Evolutionary conservation across 2,329 filamentous ascomycete genomes (phyloP).

Genomic region (Ophiostoma himal-ulmi): DNA sequence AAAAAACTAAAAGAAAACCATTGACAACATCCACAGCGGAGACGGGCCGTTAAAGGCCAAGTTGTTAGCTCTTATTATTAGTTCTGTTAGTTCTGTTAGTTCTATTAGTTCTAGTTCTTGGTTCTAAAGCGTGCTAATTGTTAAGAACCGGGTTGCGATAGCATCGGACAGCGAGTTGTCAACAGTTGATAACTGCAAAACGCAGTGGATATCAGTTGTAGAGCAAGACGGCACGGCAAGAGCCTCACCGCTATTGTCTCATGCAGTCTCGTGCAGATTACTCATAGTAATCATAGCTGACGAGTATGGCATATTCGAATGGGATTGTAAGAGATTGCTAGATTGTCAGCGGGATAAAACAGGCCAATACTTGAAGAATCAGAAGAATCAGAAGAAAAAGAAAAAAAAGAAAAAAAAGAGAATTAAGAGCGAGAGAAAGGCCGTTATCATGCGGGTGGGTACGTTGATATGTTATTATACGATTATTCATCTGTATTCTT

Average conservation of each 20-base stretch:
- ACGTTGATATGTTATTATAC: not conserved
- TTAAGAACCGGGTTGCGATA: not conserved
- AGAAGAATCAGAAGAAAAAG: not conserved
- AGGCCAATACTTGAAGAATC: not conserved
- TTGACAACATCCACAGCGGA: constrained; percentile 11
- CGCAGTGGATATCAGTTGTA: not conserved
- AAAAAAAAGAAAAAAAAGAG: no score
- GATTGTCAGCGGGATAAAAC: no score
- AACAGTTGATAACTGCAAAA: no score
- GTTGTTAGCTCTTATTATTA: not conserved
- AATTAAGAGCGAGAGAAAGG: constrained; percentile 11
- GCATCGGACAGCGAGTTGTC: not conserved
- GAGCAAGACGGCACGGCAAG: not conserved
- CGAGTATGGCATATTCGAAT: not conserved
- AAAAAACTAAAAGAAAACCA: not conserved
- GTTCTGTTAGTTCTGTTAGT: no score
- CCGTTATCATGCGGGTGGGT: constrained; percentile 5
- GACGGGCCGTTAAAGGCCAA: constrained; percentile 13
- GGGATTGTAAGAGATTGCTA: not conserved
- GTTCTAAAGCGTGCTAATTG: not conserved
- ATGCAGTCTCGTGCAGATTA: not conserved
- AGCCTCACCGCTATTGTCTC: constrained; percentile 11
- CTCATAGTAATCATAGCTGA: not conserved
- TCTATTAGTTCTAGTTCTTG: no score
- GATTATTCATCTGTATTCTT: not conserved